These are phyloP conservation scores for Hymenoscyphus infarciens DNA, from an alignment of 2,329 filamentous ascomycete genomes.

Conservation along the genomic window DNA sequence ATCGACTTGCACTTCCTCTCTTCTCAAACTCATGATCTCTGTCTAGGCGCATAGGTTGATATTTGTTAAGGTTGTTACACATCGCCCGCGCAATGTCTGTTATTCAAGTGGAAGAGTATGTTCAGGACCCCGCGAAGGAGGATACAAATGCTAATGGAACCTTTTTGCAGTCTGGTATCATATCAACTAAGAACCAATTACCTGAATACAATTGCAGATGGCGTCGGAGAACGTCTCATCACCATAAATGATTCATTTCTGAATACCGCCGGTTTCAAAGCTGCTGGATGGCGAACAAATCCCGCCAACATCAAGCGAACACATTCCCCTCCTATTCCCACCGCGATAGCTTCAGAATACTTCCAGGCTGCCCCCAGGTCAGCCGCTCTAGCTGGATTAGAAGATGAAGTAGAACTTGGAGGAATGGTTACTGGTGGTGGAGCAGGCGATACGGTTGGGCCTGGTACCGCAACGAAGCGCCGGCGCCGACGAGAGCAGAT, in stretches of 20 bases:
- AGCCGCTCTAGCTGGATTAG: slow-evolving; percentile 57
- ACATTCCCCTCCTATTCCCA: slow-evolving; percentile 82
- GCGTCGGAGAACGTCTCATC: slow-evolving; percentile 79
- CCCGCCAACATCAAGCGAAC: slow-evolving; percentile 75
- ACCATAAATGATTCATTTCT: slow-evolving; percentile 75
- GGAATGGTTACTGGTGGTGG: slow-evolving; percentile 64
- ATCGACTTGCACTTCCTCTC: not conserved
- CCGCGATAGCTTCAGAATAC: slow-evolving; percentile 77
- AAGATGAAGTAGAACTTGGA: slow-evolving; percentile 64
- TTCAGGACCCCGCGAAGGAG: slow-evolving; percentile 9
- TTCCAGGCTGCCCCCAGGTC: slow-evolving; percentile 68
- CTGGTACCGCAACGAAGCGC: slow-evolving; percentile 63
- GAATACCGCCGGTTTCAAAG: slow-evolving; percentile 77
- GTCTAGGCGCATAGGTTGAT: not conserved
- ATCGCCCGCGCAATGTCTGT: slow-evolving; percentile 33
- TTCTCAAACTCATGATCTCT: not conserved
- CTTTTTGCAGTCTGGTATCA: slow-evolving; percentile 62
- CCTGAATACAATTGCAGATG: slow-evolving; percentile 75
- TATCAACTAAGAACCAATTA: slow-evolving; percentile 81
- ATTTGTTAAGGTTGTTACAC: not conserved
- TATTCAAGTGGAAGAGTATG: slow-evolving; percentile 39
- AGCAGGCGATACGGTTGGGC: slow-evolving; percentile 64
- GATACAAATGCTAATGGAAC: not conserved
- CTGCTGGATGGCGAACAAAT: slow-evolving; percentile 74
- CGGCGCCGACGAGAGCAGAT: slow-evolving; percentile 67